These are phyloP conservation scores for Sporormia fimetaria DNA, from an alignment of 495 filamentous ascomycete species.

Conservation along the genomic window DNA sequence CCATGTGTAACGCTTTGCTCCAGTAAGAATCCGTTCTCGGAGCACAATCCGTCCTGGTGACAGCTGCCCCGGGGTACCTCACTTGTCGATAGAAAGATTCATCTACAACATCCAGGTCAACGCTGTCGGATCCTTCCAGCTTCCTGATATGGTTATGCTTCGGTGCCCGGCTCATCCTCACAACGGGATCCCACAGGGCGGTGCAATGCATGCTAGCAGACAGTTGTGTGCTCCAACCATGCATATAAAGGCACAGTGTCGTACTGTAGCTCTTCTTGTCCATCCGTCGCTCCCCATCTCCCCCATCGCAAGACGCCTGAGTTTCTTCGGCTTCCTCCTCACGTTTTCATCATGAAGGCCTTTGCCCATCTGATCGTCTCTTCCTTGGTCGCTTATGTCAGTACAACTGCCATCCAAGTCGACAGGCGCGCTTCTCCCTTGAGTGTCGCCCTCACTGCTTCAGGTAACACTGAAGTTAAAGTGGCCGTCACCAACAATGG, in stretches of 20 bases:
- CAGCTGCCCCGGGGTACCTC: no score
- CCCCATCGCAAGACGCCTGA: neutral
- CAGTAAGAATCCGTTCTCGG: no score
- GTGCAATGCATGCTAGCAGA: no score
- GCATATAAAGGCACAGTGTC: no score
- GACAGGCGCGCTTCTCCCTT: constrained; percentile 37
- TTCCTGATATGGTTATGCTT: constrained; percentile 19
- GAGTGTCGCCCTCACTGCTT: constrained; percentile 42
- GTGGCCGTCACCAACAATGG: constrained; percentile 52
- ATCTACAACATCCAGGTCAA: constrained; percentile 17
- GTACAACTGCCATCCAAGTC: constrained; percentile 37
- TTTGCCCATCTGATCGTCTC: constrained; percentile 18
- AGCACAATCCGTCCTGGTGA: no score
- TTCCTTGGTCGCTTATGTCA: constrained; percentile 37
- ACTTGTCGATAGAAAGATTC: constrained; percentile 7
- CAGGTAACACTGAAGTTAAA: constrained; percentile 47
- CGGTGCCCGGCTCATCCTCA: constrained; percentile 8
- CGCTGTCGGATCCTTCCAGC: constrained; percentile 5
- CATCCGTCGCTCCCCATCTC: neutral
- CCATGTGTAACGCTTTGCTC: no score
- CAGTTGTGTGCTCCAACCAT: no score
- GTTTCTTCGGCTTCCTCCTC: neutral
- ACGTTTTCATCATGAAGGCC: constrained; percentile 18
- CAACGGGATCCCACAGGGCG: no score
- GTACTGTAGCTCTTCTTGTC: neutral